Percentiles rank a stretch among this genome's conserved stretches.
Evolutionary conservation across 208 protist genomes (phyloP).

Genomic region (Leishmania braziliensis): DNA sequence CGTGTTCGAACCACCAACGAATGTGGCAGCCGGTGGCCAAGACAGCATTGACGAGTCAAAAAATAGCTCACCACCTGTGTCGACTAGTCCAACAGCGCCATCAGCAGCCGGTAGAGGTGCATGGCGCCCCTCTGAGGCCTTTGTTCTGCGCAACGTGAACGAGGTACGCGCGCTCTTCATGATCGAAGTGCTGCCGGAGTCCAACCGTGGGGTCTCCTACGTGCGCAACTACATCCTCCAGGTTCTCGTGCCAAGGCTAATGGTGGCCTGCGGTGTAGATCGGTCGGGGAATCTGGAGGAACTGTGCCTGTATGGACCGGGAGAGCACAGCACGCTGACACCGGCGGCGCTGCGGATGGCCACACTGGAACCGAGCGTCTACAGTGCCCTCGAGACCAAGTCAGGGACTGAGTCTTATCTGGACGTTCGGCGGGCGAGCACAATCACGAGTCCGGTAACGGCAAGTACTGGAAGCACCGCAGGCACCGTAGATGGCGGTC

Average conservation of each 20-base stretch:
- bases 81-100: not conserved
- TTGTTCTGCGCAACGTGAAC: slow-evolving; percentile 37
- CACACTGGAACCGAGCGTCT: slow-evolving; percentile 15
- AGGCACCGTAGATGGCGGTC: not conserved
- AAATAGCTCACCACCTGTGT: slow-evolving; percentile 1
- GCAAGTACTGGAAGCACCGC: not conserved
- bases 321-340: slow-evolving; percentile 28
- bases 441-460: not conserved
- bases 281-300: slow-evolving; percentile 44
- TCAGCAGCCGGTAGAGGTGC: not conserved
- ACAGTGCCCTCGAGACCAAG: slow-evolving; percentile 16
- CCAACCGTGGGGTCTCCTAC: slow-evolving; percentile 79
- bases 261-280: slow-evolving; percentile 48
- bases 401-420: slow-evolving; percentile 19
- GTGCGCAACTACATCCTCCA: slow-evolving; percentile 88
- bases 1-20: slow-evolving; percentile 25
- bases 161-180: slow-evolving; percentile 54
- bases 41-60: not conserved
- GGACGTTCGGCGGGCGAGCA: slow-evolving; percentile 5
- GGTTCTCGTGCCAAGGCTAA: slow-evolving; percentile 60
- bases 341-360: slow-evolving; percentile 22
- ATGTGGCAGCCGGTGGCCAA: not conserved
- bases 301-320: slow-evolving; percentile 28
- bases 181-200: slow-evolving; percentile 66
- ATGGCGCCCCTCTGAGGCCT: slow-evolving; percentile 20